Percentiles rank a stretch among this genome's conserved stretches.
phyloP scores from a whole-genome alignment of 768 basidiomycete genomes.

The Podaxis carcinomalis region DNA sequence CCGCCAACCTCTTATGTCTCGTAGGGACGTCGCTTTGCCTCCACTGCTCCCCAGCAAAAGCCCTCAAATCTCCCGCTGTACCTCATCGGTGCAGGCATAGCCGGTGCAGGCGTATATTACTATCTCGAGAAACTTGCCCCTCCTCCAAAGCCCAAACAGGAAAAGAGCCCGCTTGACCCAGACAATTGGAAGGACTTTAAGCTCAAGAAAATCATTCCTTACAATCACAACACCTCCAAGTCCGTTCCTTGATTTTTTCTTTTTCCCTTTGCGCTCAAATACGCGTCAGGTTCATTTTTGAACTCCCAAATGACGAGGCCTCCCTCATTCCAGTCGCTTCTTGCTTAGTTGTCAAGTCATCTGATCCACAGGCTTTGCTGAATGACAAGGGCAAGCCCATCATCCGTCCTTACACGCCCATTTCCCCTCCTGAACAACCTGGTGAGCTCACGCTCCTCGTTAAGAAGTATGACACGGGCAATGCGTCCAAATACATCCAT shows the following conservation, averaged over 20 bases:
- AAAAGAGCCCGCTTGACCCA: conserved; percentile 71
- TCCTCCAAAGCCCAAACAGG: conserved; percentile 33
- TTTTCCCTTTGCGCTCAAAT: neutral
- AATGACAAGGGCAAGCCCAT: conserved; percentile 84
- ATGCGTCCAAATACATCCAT: conserved; percentile 82
- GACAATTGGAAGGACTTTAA: conserved; percentile 76
- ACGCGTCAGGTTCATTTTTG: conserved; percentile 64
- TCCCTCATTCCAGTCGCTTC: conserved; percentile 78
- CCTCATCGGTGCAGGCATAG: conserved; percentile 44
- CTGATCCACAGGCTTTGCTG: conserved; percentile 57
- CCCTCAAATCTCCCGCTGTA: conserved; percentile 44
- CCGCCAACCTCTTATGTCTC: neutral
- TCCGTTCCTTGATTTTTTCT: conserved; percentile 26
- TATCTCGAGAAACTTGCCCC: conserved; percentile 39
- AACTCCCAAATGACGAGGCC: conserved; percentile 72
- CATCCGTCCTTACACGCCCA: conserved; percentile 90
- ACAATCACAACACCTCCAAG: conserved; percentile 93
- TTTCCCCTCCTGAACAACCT: conserved; percentile 68
- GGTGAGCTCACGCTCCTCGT: conserved; percentile 80
- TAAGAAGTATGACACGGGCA: conserved; percentile 82
- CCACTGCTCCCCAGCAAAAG: conserved; percentile 37
- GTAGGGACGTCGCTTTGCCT: conserved; percentile 33
- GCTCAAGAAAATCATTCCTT: conserved; percentile 75
- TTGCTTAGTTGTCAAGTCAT: conserved; percentile 72
- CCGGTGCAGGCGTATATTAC: conserved; percentile 39